phyloP scores from a whole-genome alignment of 331 rosid species.

The Quercus tomentella region DNA sequence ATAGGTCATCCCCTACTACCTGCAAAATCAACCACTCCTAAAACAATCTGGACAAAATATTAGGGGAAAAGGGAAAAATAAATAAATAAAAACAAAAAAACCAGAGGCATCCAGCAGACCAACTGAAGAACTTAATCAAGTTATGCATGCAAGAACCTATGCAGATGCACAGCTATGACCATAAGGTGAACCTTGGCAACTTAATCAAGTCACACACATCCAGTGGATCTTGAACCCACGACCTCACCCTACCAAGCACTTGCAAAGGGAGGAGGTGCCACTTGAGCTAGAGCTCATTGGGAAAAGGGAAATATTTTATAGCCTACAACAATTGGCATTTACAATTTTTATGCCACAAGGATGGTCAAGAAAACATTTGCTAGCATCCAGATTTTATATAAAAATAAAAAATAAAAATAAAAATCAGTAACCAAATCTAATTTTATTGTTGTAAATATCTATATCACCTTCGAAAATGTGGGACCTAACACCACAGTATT shows the following conservation, averaged over 20 bases:
- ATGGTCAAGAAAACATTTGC: background rate
- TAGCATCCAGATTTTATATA: background rate
- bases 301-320: background rate
- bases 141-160: background rate
- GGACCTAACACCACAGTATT: background rate
- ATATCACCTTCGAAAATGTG: background rate
- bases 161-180: conserved; percentile 8
- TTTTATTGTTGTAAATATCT: background rate
- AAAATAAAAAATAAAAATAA: too few species aligned
- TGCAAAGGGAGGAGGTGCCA: too few species aligned
- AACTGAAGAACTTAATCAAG: conserved; percentile 7
- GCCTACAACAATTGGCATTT: background rate
- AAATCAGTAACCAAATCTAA: too few species aligned
- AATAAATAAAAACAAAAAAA: conserved; percentile 12
- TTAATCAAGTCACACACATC: too few species aligned
- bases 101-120: conserved; percentile 15
- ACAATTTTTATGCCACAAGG: background rate
- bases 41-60: background rate
- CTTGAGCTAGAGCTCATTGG: too few species aligned
- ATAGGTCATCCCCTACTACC: conserved; percentile 89
- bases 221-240: too few species aligned
- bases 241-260: too few species aligned
- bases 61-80: background rate
- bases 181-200: background rate
- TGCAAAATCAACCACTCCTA: conserved; percentile 29